phyloP scores from a whole-genome alignment of 129 eudicot species.

The Rutidosis leptorrhynchoides region DNA sequence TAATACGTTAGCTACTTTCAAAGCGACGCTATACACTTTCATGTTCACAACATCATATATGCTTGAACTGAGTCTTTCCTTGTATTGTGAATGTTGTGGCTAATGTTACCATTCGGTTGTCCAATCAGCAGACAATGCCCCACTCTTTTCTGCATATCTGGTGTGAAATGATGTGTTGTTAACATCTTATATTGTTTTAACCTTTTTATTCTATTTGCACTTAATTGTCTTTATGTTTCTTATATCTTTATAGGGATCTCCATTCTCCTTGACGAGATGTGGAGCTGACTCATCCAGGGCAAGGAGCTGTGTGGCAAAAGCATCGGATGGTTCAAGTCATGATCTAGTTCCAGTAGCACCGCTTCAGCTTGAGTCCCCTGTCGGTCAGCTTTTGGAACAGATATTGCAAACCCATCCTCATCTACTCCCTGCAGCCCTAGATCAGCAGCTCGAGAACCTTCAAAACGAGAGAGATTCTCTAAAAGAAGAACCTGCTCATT shows the following conservation, averaged over 20 bases:
- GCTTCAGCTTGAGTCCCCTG: constrained; percentile 73
- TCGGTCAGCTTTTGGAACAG: constrained; percentile 82
- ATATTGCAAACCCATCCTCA: constrained; percentile 85
- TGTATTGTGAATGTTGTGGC: not conserved
- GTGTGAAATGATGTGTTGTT: not conserved
- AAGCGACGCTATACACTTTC: not conserved
- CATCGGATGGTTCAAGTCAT: constrained; percentile 54
- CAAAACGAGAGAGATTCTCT: constrained; percentile 58
- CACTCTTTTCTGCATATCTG: not conserved
- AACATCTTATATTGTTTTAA: not conserved
- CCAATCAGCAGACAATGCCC: not conserved
- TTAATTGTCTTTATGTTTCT: constrained; percentile 10
- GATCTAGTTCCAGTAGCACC: constrained; percentile 68
- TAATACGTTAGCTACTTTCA: not conserved
- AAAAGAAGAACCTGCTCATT: constrained; percentile 41
- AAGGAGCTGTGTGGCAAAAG: constrained; percentile 60
- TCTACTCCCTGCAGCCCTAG: constrained; percentile 81
- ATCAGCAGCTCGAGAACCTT: constrained; percentile 89
- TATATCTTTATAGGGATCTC: constrained; percentile 41
- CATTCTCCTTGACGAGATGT: constrained; percentile 41
- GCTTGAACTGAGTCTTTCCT: not conserved
- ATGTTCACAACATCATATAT: not conserved
- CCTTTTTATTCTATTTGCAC: constrained; percentile 5
- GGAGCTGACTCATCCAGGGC: constrained; percentile 40
- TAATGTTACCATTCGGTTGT: not conserved